A percentile compares a stretch with the other conserved stretches of the same genome.
Conservation (phyloP, 78 protist genomes). For the Isochrysis galbana region DNA sequence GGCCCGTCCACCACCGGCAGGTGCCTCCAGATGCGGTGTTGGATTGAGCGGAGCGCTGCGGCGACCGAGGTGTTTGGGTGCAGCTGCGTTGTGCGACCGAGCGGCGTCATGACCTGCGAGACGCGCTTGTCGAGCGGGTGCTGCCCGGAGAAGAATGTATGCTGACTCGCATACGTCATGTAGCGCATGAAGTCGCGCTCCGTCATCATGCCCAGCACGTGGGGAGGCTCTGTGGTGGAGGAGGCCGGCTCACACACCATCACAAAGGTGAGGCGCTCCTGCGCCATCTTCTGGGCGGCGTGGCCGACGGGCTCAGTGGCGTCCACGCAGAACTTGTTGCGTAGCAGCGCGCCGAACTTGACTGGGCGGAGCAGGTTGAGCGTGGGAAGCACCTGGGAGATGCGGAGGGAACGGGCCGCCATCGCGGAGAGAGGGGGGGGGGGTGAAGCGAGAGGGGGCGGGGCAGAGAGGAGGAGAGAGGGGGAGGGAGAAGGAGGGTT, state of each 20-base stretch:
- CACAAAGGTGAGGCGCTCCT: neutral
- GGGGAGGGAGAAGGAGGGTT: too few relatives aligned
- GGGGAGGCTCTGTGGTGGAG: neutral
- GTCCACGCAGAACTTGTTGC: neutral
- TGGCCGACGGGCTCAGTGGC: neutral
- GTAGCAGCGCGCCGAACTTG: neutral
- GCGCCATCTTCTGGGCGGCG: neutral
- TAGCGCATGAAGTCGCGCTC: neutral
- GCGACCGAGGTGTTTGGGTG: neutral
- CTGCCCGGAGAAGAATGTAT: neutral
- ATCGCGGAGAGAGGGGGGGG: too few relatives aligned
- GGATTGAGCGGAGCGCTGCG: neutral
- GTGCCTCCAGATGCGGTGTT: neutral
- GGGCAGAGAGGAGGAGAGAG: too few relatives aligned
- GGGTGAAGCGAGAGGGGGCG: too few relatives aligned
- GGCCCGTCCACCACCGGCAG: neutral
- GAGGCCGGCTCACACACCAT: neutral
- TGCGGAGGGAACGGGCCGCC: too few relatives aligned
- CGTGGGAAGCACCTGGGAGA: neutral
- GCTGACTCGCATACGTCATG: neutral
- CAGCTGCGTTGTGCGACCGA: neutral
- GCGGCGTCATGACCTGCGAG: neutral
- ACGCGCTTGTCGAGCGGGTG: neutral
- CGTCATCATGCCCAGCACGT: neutral
- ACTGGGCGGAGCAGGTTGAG: neutral